phyloP scores from a whole-genome alignment of 306 rosid species.

The Medicago lupulina region DNA sequence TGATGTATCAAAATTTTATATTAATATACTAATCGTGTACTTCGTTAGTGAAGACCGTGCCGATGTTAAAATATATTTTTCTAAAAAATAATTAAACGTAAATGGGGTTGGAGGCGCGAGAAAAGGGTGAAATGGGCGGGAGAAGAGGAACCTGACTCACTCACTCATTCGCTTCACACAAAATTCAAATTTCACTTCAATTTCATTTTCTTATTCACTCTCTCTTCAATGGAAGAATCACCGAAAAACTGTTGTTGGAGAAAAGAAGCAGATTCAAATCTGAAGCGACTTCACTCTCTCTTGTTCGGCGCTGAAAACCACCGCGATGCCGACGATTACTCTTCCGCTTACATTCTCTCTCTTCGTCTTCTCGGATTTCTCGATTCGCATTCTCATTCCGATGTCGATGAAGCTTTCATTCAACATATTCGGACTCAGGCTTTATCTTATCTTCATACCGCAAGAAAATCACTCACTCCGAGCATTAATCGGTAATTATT shows the following conservation, averaged over 20 bases:
- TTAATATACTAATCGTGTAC: no score
- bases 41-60: no score
- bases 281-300: constrained; percentile 80
- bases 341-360: constrained; percentile 65
- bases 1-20: no score
- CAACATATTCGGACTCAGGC: constrained; percentile 72
- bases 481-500: constrained; percentile 65
- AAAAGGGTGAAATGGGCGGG: no score
- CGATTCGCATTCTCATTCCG: constrained; percentile 60
- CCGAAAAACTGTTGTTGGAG: constrained; percentile 66
- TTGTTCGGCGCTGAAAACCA: constrained; percentile 63
- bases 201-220: not conserved
- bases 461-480: constrained; percentile 66
- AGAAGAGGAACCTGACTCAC: not conserved
- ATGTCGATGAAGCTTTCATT: constrained; percentile 65
- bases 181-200: not conserved
- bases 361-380: constrained; percentile 91
- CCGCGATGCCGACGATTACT: constrained; percentile 46
- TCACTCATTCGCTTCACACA: not conserved
- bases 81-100: no score
- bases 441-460: constrained; percentile 50
- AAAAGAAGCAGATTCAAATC: constrained; percentile 45
- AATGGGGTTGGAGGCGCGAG: no score
- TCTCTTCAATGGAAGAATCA: not conserved
- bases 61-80: no score